Evolutionary conservation across 768 basidiomycete genomes (phyloP).

Genomic region (Lactarius sp.): DNA sequence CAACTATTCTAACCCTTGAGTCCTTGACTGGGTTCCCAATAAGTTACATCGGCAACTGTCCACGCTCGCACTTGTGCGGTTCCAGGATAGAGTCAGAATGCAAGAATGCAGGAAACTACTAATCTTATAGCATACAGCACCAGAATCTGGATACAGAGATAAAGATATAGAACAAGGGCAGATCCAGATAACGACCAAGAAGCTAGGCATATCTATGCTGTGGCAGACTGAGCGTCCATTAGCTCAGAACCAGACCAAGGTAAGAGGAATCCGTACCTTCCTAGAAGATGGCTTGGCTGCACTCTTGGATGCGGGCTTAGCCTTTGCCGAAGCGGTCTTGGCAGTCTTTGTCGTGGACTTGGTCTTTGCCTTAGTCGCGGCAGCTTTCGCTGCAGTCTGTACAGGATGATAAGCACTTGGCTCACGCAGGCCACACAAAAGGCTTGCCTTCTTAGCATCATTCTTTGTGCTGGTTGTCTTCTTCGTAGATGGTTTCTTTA

Average conservation of each 20-base stretch:
- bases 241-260: not conserved
- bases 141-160: constrained; percentile 22
- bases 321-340: constrained; percentile 16
- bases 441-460: constrained; percentile 34
- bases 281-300: constrained; percentile 14
- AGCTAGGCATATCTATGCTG: constrained; percentile 2
- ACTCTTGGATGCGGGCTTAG: constrained; percentile 20
- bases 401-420: not conserved
- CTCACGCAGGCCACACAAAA: not conserved
- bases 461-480: constrained; percentile 30
- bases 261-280: constrained; percentile 3
- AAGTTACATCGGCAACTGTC: constrained; percentile 15
- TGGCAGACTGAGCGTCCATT: constrained; percentile 2
- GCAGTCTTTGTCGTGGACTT: constrained; percentile 15
- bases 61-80: not conserved
- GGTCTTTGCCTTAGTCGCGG: constrained; percentile 18
- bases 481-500: constrained; percentile 34
- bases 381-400: constrained; percentile 23
- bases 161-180: constrained; percentile 18
- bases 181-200: not conserved
- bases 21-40: not conserved
- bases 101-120: constrained; percentile 17
- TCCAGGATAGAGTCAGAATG: not conserved
- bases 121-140: constrained; percentile 27
- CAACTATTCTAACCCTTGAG: not conserved